Percentiles rank a stretch among this genome's conserved stretches.
Conservation (phyloP, 179 eudicot species). For the Beta lomatogona region DNA sequence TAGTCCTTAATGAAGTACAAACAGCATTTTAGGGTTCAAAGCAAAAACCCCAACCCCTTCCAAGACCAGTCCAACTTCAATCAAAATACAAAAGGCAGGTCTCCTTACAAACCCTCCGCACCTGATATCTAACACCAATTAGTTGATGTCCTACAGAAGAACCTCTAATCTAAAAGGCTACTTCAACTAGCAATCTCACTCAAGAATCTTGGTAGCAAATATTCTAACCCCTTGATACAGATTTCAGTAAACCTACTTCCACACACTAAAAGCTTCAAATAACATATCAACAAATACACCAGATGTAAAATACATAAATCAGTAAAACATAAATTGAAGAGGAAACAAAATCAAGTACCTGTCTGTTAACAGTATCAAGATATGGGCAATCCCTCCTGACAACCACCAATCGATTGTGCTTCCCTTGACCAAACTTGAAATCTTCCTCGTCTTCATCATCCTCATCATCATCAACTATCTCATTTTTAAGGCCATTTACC, state of each 20-base stretch:
- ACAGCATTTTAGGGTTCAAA: not conserved
- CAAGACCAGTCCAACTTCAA: not conserved
- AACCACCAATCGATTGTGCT: constrained; percentile 51
- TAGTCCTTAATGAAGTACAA: not conserved
- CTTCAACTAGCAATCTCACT: not conserved
- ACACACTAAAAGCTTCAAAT: not conserved
- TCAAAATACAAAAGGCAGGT: not conserved
- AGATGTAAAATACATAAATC: not conserved
- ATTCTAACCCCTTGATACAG: not conserved
- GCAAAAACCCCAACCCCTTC: not conserved
- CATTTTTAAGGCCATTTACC: constrained; percentile 7
- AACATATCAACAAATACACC: not conserved
- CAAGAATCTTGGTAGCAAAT: not conserved
- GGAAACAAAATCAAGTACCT: constrained; percentile 47
- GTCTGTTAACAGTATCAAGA: constrained; percentile 95
- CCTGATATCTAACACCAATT: not conserved
- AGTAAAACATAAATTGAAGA: not conserved
- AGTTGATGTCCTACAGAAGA: not conserved
- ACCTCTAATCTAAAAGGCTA: not conserved
- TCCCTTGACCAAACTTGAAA: constrained; percentile 30
- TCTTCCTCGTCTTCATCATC: constrained; percentile 55
- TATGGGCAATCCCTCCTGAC: constrained; percentile 86
- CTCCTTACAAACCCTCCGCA: not conserved
- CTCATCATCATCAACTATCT: constrained; percentile 27
- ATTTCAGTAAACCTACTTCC: not conserved